Evolutionary conservation across 208 protist species (phyloP), one percentile per base, ranked within the genome.

Genomic region (Trypanosoma lewisi): DNA sequence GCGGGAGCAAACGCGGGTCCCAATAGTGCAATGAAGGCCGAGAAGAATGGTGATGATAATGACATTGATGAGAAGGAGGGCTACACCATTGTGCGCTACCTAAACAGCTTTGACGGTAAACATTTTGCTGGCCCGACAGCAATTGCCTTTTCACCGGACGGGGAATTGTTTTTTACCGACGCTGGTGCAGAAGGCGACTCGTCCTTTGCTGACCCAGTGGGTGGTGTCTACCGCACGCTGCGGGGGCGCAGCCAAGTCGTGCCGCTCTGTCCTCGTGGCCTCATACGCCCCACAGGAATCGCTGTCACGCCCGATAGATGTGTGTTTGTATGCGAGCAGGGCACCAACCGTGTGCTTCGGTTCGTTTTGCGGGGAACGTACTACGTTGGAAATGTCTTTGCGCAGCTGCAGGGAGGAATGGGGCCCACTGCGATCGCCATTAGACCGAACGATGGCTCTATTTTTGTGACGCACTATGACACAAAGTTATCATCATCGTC

Each of bases 151-250:
- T 72, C 56, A 25, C 74, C 77, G 3, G 62, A 74, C 41, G 70
- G 77, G 2, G 82, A 87, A 67, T 41, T 93, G 25, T 79, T 85
- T 65, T 89, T 93, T 63, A 90, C 83, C 1, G 87, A 93, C 63
- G 80, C 70, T 4, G 83, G 87, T 23, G 56, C 53, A 44, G 74
- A 85, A 45, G 87, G 87, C 2, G 78, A 90, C 49, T 78, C 83
- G 4, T 78, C 71, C 16, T 62, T 89, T 11, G 34, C 70, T n/a
- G 67, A 84, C 34, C 80, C 80, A 0, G 47, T 31, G 12, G 87
- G 87, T 8, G 81, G 82, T 2, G 70, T 94, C 14, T 94, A 85
- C 67, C 78, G 83, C 45, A 84, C 78, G 2, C 44, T 87, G 30
- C 71, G 80, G 36, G 70, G 63, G n/a, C 75, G 68, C 45, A 63